Evolutionary conservation across 805 yeast species (phyloP), one percentile per base, ranked within the genome.

Genomic region (Ogataea corticis): DNA sequence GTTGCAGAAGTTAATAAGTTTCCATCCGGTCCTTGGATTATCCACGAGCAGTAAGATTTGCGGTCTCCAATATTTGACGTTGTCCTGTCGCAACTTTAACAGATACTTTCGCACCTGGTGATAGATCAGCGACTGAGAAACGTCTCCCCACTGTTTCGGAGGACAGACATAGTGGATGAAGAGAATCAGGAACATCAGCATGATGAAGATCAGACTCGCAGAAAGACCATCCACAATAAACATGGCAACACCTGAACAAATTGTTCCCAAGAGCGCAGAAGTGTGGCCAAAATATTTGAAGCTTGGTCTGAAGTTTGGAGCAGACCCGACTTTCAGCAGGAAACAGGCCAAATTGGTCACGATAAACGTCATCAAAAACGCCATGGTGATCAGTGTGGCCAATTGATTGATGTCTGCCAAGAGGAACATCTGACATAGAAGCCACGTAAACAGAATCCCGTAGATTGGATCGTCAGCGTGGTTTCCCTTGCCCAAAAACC

Each of bases 31-130:
- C 50, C 96, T 71, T 0, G 99, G 98, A 56, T 89, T 87, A 58
- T 94, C 98, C 33, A 91, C 92, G 28, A 94, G 69, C 25, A 94
- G 67, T 48, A 94, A 70, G 32, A 94, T 84, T 64, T 94, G 99
- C 0, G 99, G 99, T 56, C 99, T 75, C 99, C 99, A 94, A 63
- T 91, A 94, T 67, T 94, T 94, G 42, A 94, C 97, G 62, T 92
- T 95, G 59, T 94, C 96, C 57, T 89, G 89, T 48, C 89, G 79
- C 34, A 92, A 72, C 43, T 96, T 73, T 48, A 94, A 68, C 35
- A 89, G 69, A 60, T 94, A 94, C 62, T 94, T 94, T 54, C 99
- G 73, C 10, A 94, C 98, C 66, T 94, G 99, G 62, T 94, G 99
- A 64, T 94, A 94, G 40, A 94, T 92, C 49, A 94, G 74, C 33